phyloP scores from a whole-genome alignment of 2,329 filamentous ascomycete species.

The Chalara sp. region DNA sequence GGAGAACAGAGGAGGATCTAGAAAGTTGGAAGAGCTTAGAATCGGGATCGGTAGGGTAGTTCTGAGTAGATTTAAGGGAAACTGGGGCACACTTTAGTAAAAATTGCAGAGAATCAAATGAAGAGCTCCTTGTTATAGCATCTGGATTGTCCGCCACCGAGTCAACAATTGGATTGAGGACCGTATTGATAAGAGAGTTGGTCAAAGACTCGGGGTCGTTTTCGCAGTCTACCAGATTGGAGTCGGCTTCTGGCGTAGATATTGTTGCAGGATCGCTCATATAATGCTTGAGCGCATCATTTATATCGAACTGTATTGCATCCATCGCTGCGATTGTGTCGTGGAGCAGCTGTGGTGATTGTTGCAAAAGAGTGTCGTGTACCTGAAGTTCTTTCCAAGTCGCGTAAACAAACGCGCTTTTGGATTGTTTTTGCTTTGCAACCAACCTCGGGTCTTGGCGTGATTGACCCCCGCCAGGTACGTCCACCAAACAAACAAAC shows the following conservation, averaged over 20 bases:
- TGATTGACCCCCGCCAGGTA: too few relatives aligned
- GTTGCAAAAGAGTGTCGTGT: background rate
- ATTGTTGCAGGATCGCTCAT: slow-evolving; percentile 86
- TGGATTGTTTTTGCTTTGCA: too few relatives aligned
- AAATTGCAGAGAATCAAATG: slow-evolving; percentile 92
- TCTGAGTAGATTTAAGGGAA: slow-evolving; percentile 33
- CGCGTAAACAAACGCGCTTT: background rate
- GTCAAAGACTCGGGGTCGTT: slow-evolving; percentile 76
- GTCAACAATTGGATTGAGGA: slow-evolving; percentile 88
- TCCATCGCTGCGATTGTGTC: slow-evolving; percentile 43
- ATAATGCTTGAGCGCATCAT: slow-evolving; percentile 93
- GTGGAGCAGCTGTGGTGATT: slow-evolving; percentile 5
- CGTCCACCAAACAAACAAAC: too few relatives aligned
- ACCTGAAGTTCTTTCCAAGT: slow-evolving; percentile 4
- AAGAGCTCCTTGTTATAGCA: slow-evolving; percentile 68
- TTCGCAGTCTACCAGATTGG: slow-evolving; percentile 83
- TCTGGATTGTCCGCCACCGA: slow-evolving; percentile 88
- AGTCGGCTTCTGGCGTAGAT: slow-evolving; percentile 77
- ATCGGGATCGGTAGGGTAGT: slow-evolving; percentile 37
- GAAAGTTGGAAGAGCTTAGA: slow-evolving; percentile 57
- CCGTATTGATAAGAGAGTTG: slow-evolving; percentile 69
- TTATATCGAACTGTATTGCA: slow-evolving; percentile 87
- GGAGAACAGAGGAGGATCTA: slow-evolving; percentile 77
- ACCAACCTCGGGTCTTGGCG: too few relatives aligned
- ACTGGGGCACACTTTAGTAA: slow-evolving; percentile 84